Base-by-base conservation (phyloP, 768 basidiomycete genomes). In the Boletellus emodensis region DNA sequence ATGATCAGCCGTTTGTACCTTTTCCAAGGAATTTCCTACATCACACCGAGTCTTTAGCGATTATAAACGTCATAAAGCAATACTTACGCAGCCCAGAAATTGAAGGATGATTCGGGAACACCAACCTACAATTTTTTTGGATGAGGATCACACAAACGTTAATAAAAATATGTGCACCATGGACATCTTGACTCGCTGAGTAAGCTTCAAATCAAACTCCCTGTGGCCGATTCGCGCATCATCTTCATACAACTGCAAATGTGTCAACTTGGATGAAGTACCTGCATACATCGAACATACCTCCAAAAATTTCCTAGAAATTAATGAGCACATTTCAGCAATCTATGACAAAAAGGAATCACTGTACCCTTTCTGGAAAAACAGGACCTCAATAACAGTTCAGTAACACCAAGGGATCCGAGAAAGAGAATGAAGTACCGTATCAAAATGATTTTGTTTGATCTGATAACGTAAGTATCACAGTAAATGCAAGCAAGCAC, bases 361-460 rank as follows among this genome's bases (percentile, higher is more conserved):
- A 45, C 44, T 41, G 24, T 58, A 87, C 87, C 96, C 96, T 81
- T 99, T 98, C 71, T 99, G 96, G 72, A 98, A 99, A 76, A 98
- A 97, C 41, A 98, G 69, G 38, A 96, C 78, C 85, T 87, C 56
- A 56, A 26, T 52, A 22, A 49, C 17, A 20, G 12, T 22, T 56
- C 41, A 59, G 52, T 40, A 38, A 37, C 46, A 52, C 46, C 60
- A 64, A 67, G 26, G 20, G 5, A 37, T 15, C 15, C 6, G 30
- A 30, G 18, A 20, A 32, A 47, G 14, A 28, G 44, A 45, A 38
- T 5, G 58, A 66, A 54, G 11, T 59, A 89, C 87, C 15, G 96
- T 99, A 69, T 99, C 96, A 64, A 83, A 97, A 64, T 98, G 94
- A 61, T 94, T 87, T 69, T 95, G 92, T 66, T 97, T 99, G 75